Base-by-base conservation (phyloP, 106 monocot species). In the Alisma plantagoaquatica region DNA sequence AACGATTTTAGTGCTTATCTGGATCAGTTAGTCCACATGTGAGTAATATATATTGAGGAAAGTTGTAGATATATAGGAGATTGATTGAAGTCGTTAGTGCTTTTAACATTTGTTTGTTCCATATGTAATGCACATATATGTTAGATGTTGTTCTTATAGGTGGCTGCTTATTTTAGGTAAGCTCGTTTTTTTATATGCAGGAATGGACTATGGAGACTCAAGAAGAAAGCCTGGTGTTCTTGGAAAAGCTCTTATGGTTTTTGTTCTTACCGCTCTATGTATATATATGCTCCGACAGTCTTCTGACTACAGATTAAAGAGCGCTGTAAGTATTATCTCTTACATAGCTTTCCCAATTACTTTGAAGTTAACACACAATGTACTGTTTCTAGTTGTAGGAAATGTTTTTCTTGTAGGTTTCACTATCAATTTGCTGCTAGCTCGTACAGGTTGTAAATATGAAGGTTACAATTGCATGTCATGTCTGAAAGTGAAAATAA, bases 251-350 rank as follows among this genome's bases (percentile, higher is more conserved):
- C 28, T 86, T 57, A 54, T 70, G 33, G 79, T 63, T 23, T 63
- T 47, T 61, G 15, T 79, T 33, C 72, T 92, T 38, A 92, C 79
- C 10, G 61, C 59, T 41, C 44, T 82, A 14, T 82, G 77, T 67
- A 68, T 92, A 75, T 54, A 76, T 67, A 68, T 79, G 38, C 42
- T 92, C 52, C 86, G 75, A 73, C 75, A 82, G 14, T 82, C 78
- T 7, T 79, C 77, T 75, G 67, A 64, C 22, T 70, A 72, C 27
- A 64, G 64, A 35, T 54, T 63, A 28, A 65, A 52, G 41, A 82
- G 76, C 42, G 53, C 56, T 67, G 92, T 91, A 74, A 60, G 49
- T 54, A 33, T 57, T 74, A n/a, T n/a, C n/a, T n/a, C n/a, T n/a
- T n/a, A n/a, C n/a, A n/a, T n/a, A n/a, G n/a, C n/a, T n/a, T n/a